Conservation (phyloP, 495 filamentous ascomycete genomes). For the Penicillium lividum region DNA sequence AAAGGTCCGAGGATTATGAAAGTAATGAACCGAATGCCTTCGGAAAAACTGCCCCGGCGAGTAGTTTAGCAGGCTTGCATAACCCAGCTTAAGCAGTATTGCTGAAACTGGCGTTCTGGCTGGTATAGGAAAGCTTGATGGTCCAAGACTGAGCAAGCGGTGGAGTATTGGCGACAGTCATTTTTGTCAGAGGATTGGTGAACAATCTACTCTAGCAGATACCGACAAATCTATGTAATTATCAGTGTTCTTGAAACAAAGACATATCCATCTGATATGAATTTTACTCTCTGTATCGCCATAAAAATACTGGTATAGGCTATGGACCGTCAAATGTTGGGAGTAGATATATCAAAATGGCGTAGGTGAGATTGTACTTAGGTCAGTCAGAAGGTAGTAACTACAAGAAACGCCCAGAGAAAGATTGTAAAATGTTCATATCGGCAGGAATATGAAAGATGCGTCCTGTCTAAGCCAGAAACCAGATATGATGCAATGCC, state of each 20-base stretch:
- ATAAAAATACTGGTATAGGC: too few relatives aligned
- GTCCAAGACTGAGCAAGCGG: not conserved
- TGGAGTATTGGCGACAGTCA: not conserved
- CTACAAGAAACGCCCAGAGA: not conserved
- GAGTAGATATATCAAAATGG: too few relatives aligned
- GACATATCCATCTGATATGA: too few relatives aligned
- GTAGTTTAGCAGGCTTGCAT: not conserved
- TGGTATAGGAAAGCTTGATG: not conserved
- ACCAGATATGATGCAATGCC: constrained; percentile 23
- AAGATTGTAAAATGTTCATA: constrained; percentile 4
- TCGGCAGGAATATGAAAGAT: constrained; percentile 4
- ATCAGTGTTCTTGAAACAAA: too few relatives aligned
- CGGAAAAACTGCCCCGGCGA: not conserved
- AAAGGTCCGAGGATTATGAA: not conserved
- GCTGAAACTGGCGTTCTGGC: not conserved
- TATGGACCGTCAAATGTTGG: too few relatives aligned
- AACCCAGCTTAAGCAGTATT: not conserved
- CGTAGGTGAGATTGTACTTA: too few relatives aligned
- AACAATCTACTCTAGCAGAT: not conserved
- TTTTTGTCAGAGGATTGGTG: not conserved
- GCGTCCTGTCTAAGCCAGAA: constrained; percentile 20
- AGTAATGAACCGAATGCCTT: constrained; percentile 5
- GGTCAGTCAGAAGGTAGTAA: not conserved
- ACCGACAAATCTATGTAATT: too few relatives aligned
- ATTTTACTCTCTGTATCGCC: too few relatives aligned